These are phyloP conservation scores for Symbiodinium natans DNA, from an alignment of 73 alveolate species.

Conservation along the genomic window DNA sequence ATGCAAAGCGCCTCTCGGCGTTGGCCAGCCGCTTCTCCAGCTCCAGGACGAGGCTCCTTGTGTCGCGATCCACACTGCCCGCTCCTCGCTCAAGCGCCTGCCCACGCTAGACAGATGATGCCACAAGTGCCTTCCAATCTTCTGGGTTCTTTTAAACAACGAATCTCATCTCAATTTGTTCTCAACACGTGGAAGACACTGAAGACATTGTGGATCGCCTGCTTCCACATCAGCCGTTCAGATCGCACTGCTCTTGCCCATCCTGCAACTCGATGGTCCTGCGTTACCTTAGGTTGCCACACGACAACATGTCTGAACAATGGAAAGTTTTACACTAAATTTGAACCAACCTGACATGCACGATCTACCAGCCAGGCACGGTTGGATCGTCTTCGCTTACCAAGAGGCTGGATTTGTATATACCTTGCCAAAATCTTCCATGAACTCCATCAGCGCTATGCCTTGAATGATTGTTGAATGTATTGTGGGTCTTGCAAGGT, in stretches of 20 bases:
- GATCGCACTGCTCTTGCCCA: slow-evolving; percentile 76
- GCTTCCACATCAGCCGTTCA: slow-evolving; percentile 24
- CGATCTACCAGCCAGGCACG: no score
- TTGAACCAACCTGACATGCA: not conserved
- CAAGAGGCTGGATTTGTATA: slow-evolving; percentile 47
- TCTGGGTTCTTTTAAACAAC: no score
- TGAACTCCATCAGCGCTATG: slow-evolving; percentile 54
- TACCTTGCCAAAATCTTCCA: slow-evolving; percentile 53
- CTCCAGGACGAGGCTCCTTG: slow-evolving; percentile 58
- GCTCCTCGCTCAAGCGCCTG: slow-evolving; percentile 52
- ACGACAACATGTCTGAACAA: not conserved
- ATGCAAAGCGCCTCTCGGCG: slow-evolving; percentile 17
- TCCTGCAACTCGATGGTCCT: slow-evolving; percentile 75
- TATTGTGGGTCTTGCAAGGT: no score
- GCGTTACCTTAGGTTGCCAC: slow-evolving; percentile 9
- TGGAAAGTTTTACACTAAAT: not conserved
- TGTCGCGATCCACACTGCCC: slow-evolving; percentile 38
- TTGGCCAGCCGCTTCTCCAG: slow-evolving; percentile 83
- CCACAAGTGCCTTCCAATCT: no score
- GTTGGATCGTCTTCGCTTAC: not conserved
- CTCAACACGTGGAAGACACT: no score
- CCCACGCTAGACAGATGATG: not conserved
- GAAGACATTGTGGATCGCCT: no score
- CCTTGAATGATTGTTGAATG: not conserved
- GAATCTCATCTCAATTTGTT: no score